Evolutionary conservation across 2,329 filamentous ascomycete genomes (phyloP), one percentile per base, ranked within the genome.

Genomic region (Reticulascus tulasneorum): DNA sequence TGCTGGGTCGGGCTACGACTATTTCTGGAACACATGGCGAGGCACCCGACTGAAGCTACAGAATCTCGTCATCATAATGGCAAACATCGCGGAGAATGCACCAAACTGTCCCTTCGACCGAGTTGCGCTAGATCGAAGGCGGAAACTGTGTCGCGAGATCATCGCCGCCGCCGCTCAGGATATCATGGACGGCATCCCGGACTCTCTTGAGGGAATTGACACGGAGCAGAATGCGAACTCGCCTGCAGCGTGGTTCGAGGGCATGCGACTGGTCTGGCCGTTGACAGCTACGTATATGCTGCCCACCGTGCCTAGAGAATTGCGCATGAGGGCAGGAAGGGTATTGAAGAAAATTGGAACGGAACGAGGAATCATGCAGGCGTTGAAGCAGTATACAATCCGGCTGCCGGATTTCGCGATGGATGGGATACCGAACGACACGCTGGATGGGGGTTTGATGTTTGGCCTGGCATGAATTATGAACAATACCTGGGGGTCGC

Each of bases 241-340:
- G 9, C 62, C 60, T 16, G 50, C 47, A 25, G 48, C 52, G 9
- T 43, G 63, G 24, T 63, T 64, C 35, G 58, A 63, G 19, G 60
- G 59, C 2, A 37, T 66, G 24, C 58, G 55, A 47, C 39, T 64
- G 19, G 49, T 65, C 12, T 66, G 61, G 57, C 63, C 63, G 8
- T 50, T 65, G 15, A 56, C 54, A 7, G 38, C 52, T 2, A 46
- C 65, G 15, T 58, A 53, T 22, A 36, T 56, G 10, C 42, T 55
- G 7, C 40, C 51, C 4, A 46, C 56, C 5, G 52, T 53, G n/a
- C 48, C 51, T 20, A 37, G 46, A 2, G 50, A 53, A 20, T 52
- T 63, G 27, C 50, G 49, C 17, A 36, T 38, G 3, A 38, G 44
- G 10, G 63, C 63, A 9, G 42, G 47, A 18, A 27, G 27, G 19